A percentile compares a stretch with the other conserved stretches of the same genome.
Evolutionary conservation across 2,329 filamentous ascomycete genomes (phyloP).

Genomic region (Fusarium hainanense): DNA sequence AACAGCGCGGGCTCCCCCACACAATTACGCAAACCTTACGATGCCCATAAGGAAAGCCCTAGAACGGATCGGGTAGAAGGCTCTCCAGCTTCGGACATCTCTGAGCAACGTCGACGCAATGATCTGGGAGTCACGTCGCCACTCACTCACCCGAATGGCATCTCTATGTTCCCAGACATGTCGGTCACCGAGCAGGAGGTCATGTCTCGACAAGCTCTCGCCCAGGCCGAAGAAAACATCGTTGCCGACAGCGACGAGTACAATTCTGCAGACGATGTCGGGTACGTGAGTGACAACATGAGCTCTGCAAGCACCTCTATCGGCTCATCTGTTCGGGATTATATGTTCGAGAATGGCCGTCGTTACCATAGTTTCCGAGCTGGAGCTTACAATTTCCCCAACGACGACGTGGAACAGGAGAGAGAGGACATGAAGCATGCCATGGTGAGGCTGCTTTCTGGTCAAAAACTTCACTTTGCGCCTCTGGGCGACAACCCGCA

Average conservation of each 20-base stretch:
- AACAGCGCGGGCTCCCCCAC: neutral
- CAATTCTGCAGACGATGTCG: constrained; percentile 42
- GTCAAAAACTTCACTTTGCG: constrained; percentile 62
- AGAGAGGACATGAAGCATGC: constrained; percentile 67
- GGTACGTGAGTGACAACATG: constrained; percentile 53
- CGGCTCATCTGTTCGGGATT: constrained; percentile 59
- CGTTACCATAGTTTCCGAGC: constrained; percentile 67
- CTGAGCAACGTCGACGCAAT: constrained; percentile 20
- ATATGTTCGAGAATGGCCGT: constrained; percentile 67
- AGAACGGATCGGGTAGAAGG: constrained; percentile 7
- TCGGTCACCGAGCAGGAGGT: constrained; percentile 51
- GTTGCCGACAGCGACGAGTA: constrained; percentile 50
- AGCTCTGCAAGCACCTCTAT: constrained; percentile 54
- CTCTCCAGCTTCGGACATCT: neutral
- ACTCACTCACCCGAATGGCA: constrained; percentile 54
- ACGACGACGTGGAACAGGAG: constrained; percentile 70
- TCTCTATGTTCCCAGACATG: constrained; percentile 52
- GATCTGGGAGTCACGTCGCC: constrained; percentile 44
- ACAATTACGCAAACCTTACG: constrained; percentile 1
- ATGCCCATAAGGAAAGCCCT: constrained; percentile 7
- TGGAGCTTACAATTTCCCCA: constrained; percentile 68
- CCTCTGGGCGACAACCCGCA: constrained; percentile 61
- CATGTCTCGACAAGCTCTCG: constrained; percentile 52
- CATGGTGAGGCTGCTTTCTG: constrained; percentile 62
- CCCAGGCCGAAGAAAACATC: constrained; percentile 53